Conservation (phyloP, 495 filamentous ascomycete species). For the Penicillium bialowiezense region DNA sequence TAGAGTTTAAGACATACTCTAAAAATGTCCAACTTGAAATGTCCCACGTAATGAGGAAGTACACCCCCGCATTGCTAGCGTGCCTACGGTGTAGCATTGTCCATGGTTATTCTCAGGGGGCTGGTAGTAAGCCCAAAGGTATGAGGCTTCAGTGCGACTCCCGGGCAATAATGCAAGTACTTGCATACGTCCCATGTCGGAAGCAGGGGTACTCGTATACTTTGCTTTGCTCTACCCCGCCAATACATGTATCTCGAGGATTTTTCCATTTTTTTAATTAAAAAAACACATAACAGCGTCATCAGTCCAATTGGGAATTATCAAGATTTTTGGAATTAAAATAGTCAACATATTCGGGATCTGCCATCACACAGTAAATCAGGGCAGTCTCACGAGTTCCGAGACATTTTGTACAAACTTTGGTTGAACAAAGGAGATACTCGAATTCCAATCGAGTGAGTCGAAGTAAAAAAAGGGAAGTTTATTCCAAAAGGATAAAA, state of each 20-base stretch:
- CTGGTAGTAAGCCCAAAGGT: not conserved
- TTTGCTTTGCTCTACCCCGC: not conserved
- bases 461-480: not conserved
- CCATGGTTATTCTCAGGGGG: not conserved
- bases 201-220: not conserved
- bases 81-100: not conserved
- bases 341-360: not conserved
- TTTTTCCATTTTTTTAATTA: not conserved
- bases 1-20: constrained; percentile 7
- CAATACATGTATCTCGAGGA: not conserved
- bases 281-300: not conserved
- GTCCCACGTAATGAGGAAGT: not conserved
- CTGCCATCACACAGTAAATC: not conserved
- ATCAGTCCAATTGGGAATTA: constrained; percentile 11
- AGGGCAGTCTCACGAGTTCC: not conserved
- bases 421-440: not conserved
- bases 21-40: not conserved
- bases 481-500: not conserved
- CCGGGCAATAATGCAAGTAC: not conserved
- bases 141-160: not conserved
- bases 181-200: not conserved
- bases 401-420: not conserved
- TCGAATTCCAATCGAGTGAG: no score
- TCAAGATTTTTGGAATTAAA: not conserved
- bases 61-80: not conserved